Base-by-base conservation (phyloP, 148 eudicot species). In the Chenopodium formosanum region DNA sequence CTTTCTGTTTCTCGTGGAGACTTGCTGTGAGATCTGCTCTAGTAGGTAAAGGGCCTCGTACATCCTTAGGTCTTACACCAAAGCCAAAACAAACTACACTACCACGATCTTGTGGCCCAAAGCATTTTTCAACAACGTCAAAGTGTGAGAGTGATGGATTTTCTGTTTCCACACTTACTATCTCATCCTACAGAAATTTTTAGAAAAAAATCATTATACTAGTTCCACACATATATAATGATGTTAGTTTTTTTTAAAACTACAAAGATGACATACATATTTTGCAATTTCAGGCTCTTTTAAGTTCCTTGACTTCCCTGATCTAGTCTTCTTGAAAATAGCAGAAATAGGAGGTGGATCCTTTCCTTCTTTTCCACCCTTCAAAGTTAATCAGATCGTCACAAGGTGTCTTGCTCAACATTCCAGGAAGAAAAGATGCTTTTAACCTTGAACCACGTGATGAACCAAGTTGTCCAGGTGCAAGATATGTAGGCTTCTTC, bases 91-190 rank as follows among this genome's bases (percentile, higher is more conserved):
- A 78, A 27, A 47, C 62, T 9, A 78, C 60, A 44, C 31, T 29
- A 23, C 48, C 80, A 65, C 60, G 80, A 47, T 44, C 72, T 78
- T 78, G 72, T 13, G 25, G 58, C 31, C 72, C 80, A 64, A 78
- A 78, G 68, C 50, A 62, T 37, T 40, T 34, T 6, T 77, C 53
- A 3, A 77, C 53, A 10, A 77, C 70, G 8, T 77, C 70, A 40
- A 77, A 64, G 37, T 37, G 22, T 34, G 56, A 32, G 7, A 77
- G 46, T 0, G 53, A 32, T 23, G 80, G 73, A 25, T 78, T 64
- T 0, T 78, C 62, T 23, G 23, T 23, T 66, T 78, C 72, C 5
- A 78, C 60, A 11, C 12, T 9, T 27, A 66, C 22, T 62, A 65
- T 64, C 60, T 78, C 58, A 0, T 40, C 60, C 72, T 78, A 56